phyloP scores from a whole-genome alignment of 2,329 filamentous ascomycete species.

The Aspergillus alliaceus region DNA sequence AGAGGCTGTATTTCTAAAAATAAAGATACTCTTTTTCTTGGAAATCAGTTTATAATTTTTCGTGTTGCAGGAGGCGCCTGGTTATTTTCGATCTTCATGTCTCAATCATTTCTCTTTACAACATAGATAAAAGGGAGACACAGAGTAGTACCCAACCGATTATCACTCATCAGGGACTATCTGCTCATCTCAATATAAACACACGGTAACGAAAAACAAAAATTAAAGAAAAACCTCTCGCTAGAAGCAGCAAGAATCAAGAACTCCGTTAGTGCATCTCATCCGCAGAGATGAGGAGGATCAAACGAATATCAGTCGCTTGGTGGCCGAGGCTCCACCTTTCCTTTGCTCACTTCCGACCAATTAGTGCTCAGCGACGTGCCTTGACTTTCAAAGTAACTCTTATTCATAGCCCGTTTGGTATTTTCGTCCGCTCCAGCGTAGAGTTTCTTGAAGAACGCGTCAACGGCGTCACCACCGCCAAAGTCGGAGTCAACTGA shows the following conservation, averaged over 20 bases:
- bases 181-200: background rate
- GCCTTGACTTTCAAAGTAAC: constrained; percentile 89
- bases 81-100: background rate
- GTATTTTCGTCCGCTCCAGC: constrained; percentile 74
- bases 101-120: too few species aligned
- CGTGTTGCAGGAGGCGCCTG: background rate
- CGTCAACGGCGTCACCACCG: constrained; percentile 65
- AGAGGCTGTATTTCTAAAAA: background rate
- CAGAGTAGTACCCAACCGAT: background rate
- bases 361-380: constrained; percentile 92
- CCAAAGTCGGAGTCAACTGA: constrained; percentile 46
- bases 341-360: constrained; percentile 72
- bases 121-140: too few species aligned
- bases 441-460: constrained; percentile 90
- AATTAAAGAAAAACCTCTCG: background rate
- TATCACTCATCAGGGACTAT: background rate
- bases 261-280: background rate
- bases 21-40: background rate
- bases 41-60: background rate
- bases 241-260: background rate
- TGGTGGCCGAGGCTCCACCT: constrained; percentile 55
- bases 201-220: background rate
- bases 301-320: constrained; percentile 16
- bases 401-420: constrained; percentile 95
- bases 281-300: background rate